phyloP scores from a whole-genome alignment of 192 early-diverging fungal species.

The Linnemannia zychae region DNA sequence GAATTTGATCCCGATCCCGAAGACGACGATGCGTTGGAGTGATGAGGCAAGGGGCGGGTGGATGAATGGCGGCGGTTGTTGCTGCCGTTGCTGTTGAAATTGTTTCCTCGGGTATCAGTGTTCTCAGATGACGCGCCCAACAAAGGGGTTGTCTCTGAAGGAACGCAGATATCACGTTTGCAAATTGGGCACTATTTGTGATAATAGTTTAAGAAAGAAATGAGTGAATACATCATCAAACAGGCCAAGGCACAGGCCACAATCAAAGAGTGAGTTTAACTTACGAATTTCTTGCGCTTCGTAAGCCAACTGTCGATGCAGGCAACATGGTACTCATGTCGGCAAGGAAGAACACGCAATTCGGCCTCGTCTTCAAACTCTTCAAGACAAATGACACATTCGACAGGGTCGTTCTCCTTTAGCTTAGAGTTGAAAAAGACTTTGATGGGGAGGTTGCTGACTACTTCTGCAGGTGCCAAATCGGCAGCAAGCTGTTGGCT shows the following conservation, averaged over 20 bases:
- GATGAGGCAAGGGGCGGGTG: neutral
- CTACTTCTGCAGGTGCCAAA: constrained; percentile 80
- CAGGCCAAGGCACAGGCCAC: neutral
- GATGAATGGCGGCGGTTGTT: neutral
- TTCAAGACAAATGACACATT: constrained; percentile 95
- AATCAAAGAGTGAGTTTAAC: constrained; percentile 28
- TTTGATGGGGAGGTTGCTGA: constrained; percentile 80
- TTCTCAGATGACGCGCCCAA: constrained; percentile 25
- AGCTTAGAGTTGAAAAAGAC: constrained; percentile 74
- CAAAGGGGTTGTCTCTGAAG: constrained; percentile 57
- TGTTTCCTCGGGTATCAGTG: neutral
- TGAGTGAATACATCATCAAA: neutral
- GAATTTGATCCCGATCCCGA: neutral
- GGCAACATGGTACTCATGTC: constrained; percentile 87
- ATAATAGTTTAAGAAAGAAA: neutral
- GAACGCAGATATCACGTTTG: constrained; percentile 57
- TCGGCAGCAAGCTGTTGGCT: constrained; percentile 81
- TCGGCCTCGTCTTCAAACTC: constrained; percentile 87
- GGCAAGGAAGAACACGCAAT: constrained; percentile 86
- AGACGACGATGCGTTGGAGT: constrained; percentile 4
- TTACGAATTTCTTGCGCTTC: constrained; percentile 89
- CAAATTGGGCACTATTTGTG: constrained; percentile 59
- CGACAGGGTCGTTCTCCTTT: constrained; percentile 80
- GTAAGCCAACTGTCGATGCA: constrained; percentile 97
- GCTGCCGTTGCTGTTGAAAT: neutral